phyloP scores from a whole-genome alignment of 2,329 filamentous ascomycete genomes.

The Juglanconis sp. region DNA sequence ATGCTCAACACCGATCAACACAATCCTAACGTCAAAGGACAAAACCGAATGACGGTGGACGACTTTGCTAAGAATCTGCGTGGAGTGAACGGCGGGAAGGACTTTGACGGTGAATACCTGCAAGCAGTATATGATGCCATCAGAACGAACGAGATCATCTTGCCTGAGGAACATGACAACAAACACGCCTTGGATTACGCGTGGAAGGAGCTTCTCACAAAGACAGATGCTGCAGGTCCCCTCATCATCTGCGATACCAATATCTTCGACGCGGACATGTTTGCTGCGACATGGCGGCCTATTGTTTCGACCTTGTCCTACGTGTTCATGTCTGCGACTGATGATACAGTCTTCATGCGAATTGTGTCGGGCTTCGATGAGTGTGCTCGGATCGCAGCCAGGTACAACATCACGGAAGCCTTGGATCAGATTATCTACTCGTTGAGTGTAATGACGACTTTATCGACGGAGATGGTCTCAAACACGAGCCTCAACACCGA shows the following conservation, averaged over 20 bases:
- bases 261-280: conserved; percentile 96
- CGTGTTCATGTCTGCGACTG: conserved; percentile 97
- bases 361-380: conserved; percentile 95
- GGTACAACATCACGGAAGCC: conserved; percentile 77
- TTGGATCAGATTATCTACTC: conserved; percentile 92
- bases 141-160: conserved; percentile 87
- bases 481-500: conserved; percentile 92
- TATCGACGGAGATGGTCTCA: conserved; percentile 71
- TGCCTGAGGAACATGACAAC: conserved; percentile 96
- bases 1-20: conserved; percentile 97
- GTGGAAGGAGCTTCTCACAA: conserved; percentile 90
- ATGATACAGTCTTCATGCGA: conserved; percentile 90
- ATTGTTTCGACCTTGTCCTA: conserved; percentile 94
- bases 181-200: conserved; percentile 95
- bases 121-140: conserved; percentile 88
- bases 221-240: conserved; percentile 72
- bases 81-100: conserved; percentile 79
- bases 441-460: conserved; percentile 83
- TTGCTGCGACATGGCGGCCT: conserved; percentile 90
- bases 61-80: conserved; percentile 88
- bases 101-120: conserved; percentile 82
- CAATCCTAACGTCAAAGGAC: conserved; percentile 79
- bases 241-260: conserved; percentile 84
- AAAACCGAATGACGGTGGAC: conserved; percentile 78
- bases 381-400: conserved; percentile 86